phyloP scores from a whole-genome alignment of 352 stramenopile species.

The Paralagenidium karlingii region DNA sequence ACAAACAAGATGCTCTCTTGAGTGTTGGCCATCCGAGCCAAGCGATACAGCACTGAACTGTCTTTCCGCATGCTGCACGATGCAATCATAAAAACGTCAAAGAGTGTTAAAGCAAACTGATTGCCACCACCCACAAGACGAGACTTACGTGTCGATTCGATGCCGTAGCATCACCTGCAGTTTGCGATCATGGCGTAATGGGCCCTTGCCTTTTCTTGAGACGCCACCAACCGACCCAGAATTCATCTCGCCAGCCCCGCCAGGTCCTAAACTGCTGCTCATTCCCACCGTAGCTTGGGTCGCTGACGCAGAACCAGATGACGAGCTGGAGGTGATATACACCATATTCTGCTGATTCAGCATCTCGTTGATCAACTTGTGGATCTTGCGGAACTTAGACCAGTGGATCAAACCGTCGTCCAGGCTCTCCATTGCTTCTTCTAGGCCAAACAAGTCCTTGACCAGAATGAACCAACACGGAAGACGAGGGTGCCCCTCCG shows the following conservation, averaged over 20 bases:
- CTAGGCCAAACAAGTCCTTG: slow-evolving; percentile 80
- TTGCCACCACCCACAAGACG: neutral
- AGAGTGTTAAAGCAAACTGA: neutral
- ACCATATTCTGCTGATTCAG: slow-evolving; percentile 67
- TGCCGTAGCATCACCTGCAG: slow-evolving; percentile 57
- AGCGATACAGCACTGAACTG: slow-evolving; percentile 69
- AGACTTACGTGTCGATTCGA: slow-evolving; percentile 74
- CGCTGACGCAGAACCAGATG: slow-evolving; percentile 10
- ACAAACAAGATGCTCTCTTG: slow-evolving; percentile 84
- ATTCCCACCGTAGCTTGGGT: too few relatives aligned
- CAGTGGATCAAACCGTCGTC: slow-evolving; percentile 78
- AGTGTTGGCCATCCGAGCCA: slow-evolving; percentile 77
- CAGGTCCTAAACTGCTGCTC: neutral
- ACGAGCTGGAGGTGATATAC: slow-evolving; percentile 36
- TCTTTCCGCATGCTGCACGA: slow-evolving; percentile 66
- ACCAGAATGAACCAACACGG: slow-evolving; percentile 80
- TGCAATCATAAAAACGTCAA: slow-evolving; percentile 5
- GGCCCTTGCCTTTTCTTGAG: slow-evolving; percentile 58
- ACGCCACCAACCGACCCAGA: too few relatives aligned
- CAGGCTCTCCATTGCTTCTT: slow-evolving; percentile 76
- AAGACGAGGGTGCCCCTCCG: slow-evolving; percentile 60
- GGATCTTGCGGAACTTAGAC: slow-evolving; percentile 79
- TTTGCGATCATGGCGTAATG: slow-evolving; percentile 63
- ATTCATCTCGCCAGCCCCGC: too few relatives aligned
- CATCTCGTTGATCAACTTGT: slow-evolving; percentile 64